phyloP scores from a whole-genome alignment of 2,329 filamentous ascomycete species.

The Pseudogymnoascus sp. region DNA sequence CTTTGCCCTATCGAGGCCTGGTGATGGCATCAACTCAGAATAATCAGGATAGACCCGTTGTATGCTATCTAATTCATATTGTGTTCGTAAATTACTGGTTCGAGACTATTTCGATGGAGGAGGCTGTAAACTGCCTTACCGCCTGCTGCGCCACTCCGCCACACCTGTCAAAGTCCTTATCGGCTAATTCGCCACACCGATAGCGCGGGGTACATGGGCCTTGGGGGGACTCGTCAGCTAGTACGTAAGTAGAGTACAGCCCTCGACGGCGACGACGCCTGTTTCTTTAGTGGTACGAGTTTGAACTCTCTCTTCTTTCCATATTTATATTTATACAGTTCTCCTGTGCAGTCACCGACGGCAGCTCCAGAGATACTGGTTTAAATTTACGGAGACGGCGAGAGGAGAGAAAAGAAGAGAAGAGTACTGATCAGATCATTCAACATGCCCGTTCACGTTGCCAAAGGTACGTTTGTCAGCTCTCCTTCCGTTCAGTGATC shows the following conservation, averaged over 20 bases:
- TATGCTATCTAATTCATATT: background rate
- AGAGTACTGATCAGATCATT: background rate
- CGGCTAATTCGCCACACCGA: slow-evolving; percentile 7
- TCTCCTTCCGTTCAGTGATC: background rate
- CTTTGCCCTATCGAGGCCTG: background rate
- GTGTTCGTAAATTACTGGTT: background rate
- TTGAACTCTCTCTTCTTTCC: background rate
- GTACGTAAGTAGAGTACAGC: slow-evolving; percentile 1
- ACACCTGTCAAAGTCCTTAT: slow-evolving; percentile 10
- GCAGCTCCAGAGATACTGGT: background rate
- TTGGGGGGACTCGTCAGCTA: slow-evolving; percentile 4
- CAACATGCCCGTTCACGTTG: slow-evolving; percentile 9
- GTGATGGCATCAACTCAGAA: background rate
- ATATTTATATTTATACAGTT: background rate
- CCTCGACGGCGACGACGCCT: background rate
- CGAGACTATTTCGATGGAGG: background rate
- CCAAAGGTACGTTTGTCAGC: slow-evolving; percentile 9
- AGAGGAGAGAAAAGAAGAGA: background rate
- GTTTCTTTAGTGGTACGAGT: background rate
- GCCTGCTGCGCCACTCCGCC: slow-evolving; percentile 8
- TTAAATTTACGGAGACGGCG: background rate
- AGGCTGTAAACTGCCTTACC: background rate
- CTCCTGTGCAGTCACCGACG: background rate
- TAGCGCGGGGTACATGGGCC: background rate
- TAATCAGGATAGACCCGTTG: background rate